These are phyloP conservation scores for Hypomontagnella submonticulosa DNA, from an alignment of 495 filamentous ascomycete species.

Conservation along the genomic window DNA sequence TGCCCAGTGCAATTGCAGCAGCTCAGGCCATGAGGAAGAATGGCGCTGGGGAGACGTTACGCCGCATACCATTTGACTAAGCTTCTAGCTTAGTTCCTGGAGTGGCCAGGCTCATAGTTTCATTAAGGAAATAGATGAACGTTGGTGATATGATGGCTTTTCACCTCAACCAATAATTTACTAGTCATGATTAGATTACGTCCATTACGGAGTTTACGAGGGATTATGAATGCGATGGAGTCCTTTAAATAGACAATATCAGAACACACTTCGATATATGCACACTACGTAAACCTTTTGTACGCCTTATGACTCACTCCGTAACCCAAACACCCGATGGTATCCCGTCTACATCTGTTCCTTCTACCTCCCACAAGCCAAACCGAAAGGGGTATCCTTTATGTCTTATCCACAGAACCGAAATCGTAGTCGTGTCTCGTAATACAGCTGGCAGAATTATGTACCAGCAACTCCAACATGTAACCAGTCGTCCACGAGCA, in stretches of 20 bases:
- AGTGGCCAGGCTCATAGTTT: too few species aligned
- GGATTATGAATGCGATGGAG: too few species aligned
- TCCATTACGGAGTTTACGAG: too few species aligned
- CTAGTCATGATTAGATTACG: too few species aligned
- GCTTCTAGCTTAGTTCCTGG: too few species aligned
- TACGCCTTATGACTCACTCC: not conserved
- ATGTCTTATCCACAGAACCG: too few species aligned
- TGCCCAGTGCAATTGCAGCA: conserved; percentile 91
- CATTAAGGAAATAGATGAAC: too few species aligned
- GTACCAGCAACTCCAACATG: too few species aligned
- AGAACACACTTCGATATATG: too few species aligned
- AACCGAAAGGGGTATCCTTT: conserved; percentile 17
- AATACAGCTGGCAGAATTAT: too few species aligned
- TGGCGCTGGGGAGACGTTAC: conserved; percentile 66
- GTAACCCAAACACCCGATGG: not conserved
- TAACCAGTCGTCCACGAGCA: not conserved
- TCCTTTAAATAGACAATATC: too few species aligned
- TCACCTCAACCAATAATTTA: not conserved
- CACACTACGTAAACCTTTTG: too few species aligned
- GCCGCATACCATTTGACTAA: conserved; percentile 93
- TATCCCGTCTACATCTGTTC: not conserved
- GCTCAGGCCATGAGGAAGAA: conserved; percentile 86
- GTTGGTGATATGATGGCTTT: not conserved
- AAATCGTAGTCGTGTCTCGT: not conserved
- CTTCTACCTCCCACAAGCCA: not conserved